phyloP scores from a whole-genome alignment of 2,329 filamentous ascomycete species.

The Pseudogymnoascus verrucosus region DNA sequence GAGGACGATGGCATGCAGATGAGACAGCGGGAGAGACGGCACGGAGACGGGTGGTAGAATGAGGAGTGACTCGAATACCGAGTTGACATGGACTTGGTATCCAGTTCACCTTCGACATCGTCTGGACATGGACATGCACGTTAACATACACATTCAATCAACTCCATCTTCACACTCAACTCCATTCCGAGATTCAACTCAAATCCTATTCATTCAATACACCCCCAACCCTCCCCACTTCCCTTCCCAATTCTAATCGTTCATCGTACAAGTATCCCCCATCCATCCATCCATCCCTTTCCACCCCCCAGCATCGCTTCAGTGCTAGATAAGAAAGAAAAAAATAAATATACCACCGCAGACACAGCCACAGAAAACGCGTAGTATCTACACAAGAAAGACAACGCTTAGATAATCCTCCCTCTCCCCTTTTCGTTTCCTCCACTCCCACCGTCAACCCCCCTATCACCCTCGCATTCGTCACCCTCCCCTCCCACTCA shows the following conservation, averaged over 20 bases:
- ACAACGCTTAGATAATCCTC: background rate
- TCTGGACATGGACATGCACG: too few species aligned
- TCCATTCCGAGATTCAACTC: background rate
- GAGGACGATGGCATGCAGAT: background rate
- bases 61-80: background rate
- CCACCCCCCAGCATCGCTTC: background rate
- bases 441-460: background rate
- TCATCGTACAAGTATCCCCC: background rate
- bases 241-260: background rate
- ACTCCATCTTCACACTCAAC: too few species aligned
- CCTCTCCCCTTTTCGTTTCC: background rate
- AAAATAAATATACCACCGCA: too few species aligned
- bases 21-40: background rate
- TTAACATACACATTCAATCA: too few species aligned
- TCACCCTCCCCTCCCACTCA: too few species aligned
- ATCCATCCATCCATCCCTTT: too few species aligned
- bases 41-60: background rate
- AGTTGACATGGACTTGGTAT: too few species aligned
- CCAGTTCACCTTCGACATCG: too few species aligned
- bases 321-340: background rate
- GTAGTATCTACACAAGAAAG: background rate
- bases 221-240: background rate
- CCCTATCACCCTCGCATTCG: background rate
- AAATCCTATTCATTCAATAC: background rate
- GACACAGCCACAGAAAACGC: background rate